A percentile compares a stretch with the other conserved stretches of the same genome.
phyloP scores from a whole-genome alignment of 257 asterid genomes.

The Paraleonurus japonicus region DNA sequence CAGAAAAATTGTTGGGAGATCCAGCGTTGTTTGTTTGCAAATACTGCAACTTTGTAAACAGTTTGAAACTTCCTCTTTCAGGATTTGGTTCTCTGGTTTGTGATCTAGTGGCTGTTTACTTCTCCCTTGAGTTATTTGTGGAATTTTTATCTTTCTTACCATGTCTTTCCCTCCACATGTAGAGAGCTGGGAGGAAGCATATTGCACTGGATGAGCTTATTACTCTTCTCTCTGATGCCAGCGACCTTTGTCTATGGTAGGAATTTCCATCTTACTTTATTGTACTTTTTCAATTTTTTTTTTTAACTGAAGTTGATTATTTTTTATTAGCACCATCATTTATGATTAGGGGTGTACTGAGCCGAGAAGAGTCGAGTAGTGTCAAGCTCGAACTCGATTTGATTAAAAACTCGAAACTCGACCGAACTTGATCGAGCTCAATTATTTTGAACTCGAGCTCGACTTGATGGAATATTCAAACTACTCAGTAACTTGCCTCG shows the following conservation, averaged over 20 bases:
- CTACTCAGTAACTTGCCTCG: no score
- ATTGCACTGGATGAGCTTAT: conserved; percentile 52
- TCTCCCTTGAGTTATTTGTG: conserved; percentile 11
- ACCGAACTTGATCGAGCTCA: no score
- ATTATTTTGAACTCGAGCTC: no score
- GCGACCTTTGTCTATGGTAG: conserved; percentile 67
- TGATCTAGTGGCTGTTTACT: conserved; percentile 15
- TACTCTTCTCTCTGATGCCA: conserved; percentile 60
- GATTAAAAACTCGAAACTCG: no score
- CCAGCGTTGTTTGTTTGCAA: conserved; percentile 45
- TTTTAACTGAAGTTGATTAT: not conserved
- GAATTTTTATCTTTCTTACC: conserved; percentile 25
- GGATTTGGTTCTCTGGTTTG: conserved; percentile 61
- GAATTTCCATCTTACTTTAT: conserved; percentile 19
- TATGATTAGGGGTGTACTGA: no score
- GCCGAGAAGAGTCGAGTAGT: no score
- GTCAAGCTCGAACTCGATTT: no score
- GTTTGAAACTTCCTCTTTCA: conserved; percentile 47
- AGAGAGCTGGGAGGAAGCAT: conserved; percentile 61
- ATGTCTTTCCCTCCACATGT: conserved; percentile 28
- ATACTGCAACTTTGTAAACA: conserved; percentile 53
- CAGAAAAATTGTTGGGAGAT: conserved; percentile 37
- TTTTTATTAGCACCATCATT: not conserved
- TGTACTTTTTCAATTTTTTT: not conserved
- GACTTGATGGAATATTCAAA: no score